A percentile compares a stretch with the other conserved stretches of the same genome.
Evolutionary conservation across 2,329 filamentous ascomycete species (phyloP).

Genomic region (Neurospora crassa): DNA sequence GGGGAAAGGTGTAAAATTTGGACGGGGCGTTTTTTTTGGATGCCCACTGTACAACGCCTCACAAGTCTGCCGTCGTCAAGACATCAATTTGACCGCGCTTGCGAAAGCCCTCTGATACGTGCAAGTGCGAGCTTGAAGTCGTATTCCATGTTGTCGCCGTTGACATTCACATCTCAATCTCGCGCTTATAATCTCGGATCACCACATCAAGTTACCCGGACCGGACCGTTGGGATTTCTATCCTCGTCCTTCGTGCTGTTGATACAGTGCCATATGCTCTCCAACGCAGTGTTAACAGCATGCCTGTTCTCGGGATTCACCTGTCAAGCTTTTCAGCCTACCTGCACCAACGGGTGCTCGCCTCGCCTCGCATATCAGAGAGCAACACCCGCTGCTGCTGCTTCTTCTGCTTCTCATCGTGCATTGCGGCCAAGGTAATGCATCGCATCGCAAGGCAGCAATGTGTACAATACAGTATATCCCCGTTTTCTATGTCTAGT

Average conservation of each 20-base stretch:
- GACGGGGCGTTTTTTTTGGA: too few species aligned
- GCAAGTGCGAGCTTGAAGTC: background rate
- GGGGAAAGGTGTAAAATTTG: too few species aligned
- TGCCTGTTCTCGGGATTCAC: background rate
- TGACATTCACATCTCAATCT: background rate
- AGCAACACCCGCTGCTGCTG: background rate
- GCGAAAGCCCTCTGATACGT: background rate
- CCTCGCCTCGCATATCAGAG: background rate
- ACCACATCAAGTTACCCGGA: background rate
- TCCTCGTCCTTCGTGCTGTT: background rate
- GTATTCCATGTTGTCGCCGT: background rate
- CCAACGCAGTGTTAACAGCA: background rate
- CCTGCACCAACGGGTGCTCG: background rate
- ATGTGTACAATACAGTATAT: background rate
- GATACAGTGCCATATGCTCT: background rate
- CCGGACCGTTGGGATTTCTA: background rate
- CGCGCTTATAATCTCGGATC: background rate
- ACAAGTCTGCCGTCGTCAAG: background rate
- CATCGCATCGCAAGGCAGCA: background rate
- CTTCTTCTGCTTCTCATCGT: background rate
- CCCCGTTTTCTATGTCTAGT: background rate
- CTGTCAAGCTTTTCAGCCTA: background rate
- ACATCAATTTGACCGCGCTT: background rate
- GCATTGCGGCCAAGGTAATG: background rate
- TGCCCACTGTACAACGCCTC: background rate